Evolutionary conservation across 2,329 filamentous ascomycete genomes (phyloP).

Genomic region (Monilinia aucupariae): DNA sequence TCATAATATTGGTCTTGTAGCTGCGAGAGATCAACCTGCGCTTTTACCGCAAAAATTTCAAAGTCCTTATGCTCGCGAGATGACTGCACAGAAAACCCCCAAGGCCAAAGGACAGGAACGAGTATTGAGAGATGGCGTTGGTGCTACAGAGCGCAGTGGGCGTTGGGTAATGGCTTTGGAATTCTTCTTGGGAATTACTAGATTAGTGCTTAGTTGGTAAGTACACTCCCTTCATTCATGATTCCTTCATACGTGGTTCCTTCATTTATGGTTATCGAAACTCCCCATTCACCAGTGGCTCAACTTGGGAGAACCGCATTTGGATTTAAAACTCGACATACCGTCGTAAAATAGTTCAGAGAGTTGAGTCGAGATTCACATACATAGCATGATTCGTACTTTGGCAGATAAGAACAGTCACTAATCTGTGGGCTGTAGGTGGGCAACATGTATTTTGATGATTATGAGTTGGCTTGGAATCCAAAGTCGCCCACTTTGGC

Average conservation of each 20-base stretch:
- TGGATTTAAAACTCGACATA: background rate
- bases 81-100: constrained; percentile 54
- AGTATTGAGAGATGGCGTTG: constrained; percentile 60
- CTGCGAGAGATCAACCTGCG: constrained; percentile 26
- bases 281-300: too few species aligned
- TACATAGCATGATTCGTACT: background rate
- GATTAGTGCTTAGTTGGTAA: constrained; percentile 49
- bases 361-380: background rate
- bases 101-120: constrained; percentile 41
- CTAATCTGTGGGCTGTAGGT: constrained; percentile 12
- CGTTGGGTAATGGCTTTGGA: constrained; percentile 72
- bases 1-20: constrained; percentile 31
- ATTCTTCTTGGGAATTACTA: constrained; percentile 70
- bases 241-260: too few species aligned
- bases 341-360: background rate
- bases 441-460: constrained; percentile 29
- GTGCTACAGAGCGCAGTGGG: constrained; percentile 70
- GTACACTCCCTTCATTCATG: background rate
- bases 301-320: background rate
- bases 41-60: constrained; percentile 40
- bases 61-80: constrained; percentile 64
- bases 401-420: background rate
- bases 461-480: constrained; percentile 56
- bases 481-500: constrained; percentile 56
- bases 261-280: background rate